Evolutionary conservation across 2,329 filamentous ascomycete species (phyloP).

Genomic region (Colletotrichum truncatum): DNA sequence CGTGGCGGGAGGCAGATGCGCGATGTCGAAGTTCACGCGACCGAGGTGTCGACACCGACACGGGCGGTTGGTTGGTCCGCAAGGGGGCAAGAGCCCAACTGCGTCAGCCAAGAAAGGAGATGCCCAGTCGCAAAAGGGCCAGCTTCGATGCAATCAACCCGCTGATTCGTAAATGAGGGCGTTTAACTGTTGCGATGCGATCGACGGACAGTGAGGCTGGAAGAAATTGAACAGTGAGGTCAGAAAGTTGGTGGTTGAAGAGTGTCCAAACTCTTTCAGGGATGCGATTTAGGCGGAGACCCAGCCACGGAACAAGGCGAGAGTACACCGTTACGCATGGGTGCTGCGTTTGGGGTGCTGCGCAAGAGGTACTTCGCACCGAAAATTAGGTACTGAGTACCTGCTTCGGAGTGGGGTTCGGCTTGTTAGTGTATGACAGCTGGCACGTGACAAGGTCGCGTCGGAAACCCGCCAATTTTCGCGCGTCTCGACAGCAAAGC

Average conservation of each 20-base stretch:
- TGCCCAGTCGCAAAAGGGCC: constrained; percentile 11
- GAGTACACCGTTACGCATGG: constrained; percentile 22
- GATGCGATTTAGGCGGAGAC: constrained; percentile 31
- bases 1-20: constrained; percentile 31
- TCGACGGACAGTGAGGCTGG: constrained; percentile 4
- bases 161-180: neutral
- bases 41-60: constrained; percentile 33
- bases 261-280: constrained; percentile 32
- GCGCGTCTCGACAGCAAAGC: constrained; percentile 7
- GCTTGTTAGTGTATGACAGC: neutral
- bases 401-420: neutral
- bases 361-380: neutral
- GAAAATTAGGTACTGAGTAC: neutral
- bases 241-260: constrained; percentile 33
- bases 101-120: constrained; percentile 23
- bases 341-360: neutral
- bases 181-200: constrained; percentile 27
- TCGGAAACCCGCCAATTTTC: constrained; percentile 2
- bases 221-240: constrained; percentile 28
- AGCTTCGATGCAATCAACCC: constrained; percentile 15
- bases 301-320: constrained; percentile 29
- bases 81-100: constrained; percentile 12
- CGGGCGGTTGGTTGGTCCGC: constrained; percentile 13
- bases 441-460: constrained; percentile 21
- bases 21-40: constrained; percentile 51